A percentile compares a stretch with the other conserved stretches of the same genome.
Evolutionary conservation across 495 filamentous ascomycete genomes (phyloP).

Genomic region (Darksidea phi): DNA sequence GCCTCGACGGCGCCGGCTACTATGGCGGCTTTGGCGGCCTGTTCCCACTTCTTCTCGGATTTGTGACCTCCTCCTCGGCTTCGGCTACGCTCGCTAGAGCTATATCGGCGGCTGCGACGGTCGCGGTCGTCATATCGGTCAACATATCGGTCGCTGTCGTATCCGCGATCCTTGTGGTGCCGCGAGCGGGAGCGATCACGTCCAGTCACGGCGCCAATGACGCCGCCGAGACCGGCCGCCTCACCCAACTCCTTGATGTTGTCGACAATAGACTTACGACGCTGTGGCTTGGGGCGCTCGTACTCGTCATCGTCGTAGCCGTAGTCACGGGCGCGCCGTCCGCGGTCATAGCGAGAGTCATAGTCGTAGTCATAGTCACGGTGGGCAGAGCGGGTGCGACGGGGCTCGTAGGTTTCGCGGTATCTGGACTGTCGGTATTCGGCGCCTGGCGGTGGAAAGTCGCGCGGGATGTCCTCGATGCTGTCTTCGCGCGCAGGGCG

Average conservation of each 20-base stretch:
- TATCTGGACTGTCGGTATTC: constrained; percentile 35
- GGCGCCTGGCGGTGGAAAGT: constrained; percentile 46
- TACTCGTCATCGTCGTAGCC: constrained; percentile 39
- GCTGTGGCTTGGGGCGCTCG: constrained; percentile 37
- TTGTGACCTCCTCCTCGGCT: constrained; percentile 45
- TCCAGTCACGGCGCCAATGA: constrained; percentile 43
- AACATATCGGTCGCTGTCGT: constrained; percentile 35
- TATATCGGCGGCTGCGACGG: constrained; percentile 46
- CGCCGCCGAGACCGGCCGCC: constrained; percentile 44
- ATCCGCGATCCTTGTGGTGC: constrained; percentile 37
- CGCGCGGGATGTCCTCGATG: constrained; percentile 47
- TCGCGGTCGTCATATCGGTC: constrained; percentile 20
- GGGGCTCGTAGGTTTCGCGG: constrained; percentile 39
- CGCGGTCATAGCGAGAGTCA: constrained; percentile 34
- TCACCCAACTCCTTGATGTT: constrained; percentile 39
- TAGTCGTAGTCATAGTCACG: constrained; percentile 39
- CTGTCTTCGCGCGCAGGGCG: constrained; percentile 45
- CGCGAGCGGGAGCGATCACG: constrained; percentile 48
- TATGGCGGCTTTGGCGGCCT: constrained; percentile 82
- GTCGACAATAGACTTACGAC: constrained; percentile 45
- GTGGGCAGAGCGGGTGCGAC: constrained; percentile 38
- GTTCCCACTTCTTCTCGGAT: constrained; percentile 66
- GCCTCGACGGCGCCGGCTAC: constrained; percentile 85
- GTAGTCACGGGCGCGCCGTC: constrained; percentile 33
- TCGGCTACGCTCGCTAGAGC: constrained; percentile 55